Base-by-base conservation (phyloP, 192 early-diverging fungal species). In the Paraglomus brasilianum region DNA sequence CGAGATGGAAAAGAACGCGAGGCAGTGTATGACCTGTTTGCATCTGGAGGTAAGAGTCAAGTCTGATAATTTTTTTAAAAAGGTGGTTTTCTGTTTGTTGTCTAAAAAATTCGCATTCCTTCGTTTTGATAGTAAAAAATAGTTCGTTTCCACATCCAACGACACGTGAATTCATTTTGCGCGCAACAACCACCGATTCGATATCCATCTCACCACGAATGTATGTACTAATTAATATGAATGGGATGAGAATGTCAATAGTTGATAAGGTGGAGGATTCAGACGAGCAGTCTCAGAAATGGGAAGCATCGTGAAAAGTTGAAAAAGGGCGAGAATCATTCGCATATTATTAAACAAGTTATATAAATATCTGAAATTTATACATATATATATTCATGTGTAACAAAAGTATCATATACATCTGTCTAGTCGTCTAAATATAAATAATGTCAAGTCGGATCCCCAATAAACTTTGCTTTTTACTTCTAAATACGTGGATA, bases 1-100 rank as follows among this genome's bases (percentile, higher is more conserved):
- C 44, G 69, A 36, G 82, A 83, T 62, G 85, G 82, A 8, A 53
- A 66, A 45, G 88, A 90, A 44, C 74, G 88, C 13, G 77, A 82
- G 24, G 62, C 74, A 38, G 83, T 88, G 11, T 87, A 83, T 43
- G 77, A 83, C 21, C 71, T 90, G 9, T 83, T 88, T 50, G 77
- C 74, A n/a, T 75, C 75, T 59, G 85, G 79, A 67, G 74, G 84
- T 81, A 78, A 36, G 7, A 55, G 63, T 24, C 13, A 66, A n/a
- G n/a, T n/a, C n/a, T n/a, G n/a, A n/a, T n/a, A n/a, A 48, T 70
- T 65, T 21, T 24, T 15, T 6, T 9, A 43, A 9, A 30, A 21
- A 4, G 11, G 0, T 30, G 39, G 46, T 45, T 21, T 21, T 7
- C 66, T 39, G 21, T 22, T 46, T 21, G 59, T 24, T 77, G 4